Percentiles rank a stretch among this genome's conserved stretches.
phyloP scores from a whole-genome alignment of 139 green algal genomes.

The Eudorina sp. region DNA sequence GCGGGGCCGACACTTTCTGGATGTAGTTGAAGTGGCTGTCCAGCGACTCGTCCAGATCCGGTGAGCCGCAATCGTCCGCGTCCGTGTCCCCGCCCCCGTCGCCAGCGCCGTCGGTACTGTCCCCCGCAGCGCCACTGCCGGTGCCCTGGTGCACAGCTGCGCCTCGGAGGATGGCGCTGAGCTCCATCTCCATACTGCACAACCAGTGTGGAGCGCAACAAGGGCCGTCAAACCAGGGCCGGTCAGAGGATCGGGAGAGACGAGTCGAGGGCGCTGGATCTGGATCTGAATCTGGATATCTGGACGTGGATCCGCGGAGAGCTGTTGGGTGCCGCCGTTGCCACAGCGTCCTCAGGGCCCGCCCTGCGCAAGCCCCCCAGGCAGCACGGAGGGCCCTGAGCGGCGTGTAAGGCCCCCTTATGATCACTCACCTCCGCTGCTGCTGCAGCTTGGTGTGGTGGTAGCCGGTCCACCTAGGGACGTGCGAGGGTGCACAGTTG shows the following conservation, averaged over 20 bases:
- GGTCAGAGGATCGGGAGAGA: no score
- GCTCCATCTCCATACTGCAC: constrained; percentile 37
- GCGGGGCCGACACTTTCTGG: constrained; percentile 52
- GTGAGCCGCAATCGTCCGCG: constrained; percentile 34
- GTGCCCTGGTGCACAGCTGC: not conserved
- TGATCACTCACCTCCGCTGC: constrained; percentile 26
- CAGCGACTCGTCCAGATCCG: constrained; percentile 48
- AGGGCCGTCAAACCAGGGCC: no score
- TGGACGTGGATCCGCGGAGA: no score
- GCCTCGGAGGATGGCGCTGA: constrained; percentile 34
- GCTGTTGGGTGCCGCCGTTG: no score
- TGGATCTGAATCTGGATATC: no score
- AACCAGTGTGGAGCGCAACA: no score
- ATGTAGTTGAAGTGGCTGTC: constrained; percentile 59
- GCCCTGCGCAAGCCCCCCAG: no score
- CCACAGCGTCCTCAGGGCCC: no score
- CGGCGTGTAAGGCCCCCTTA: no score
- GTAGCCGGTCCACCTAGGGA: constrained; percentile 14
- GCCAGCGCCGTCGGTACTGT: not conserved
- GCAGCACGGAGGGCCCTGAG: no score
- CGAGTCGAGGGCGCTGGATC: no score
- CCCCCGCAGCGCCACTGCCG: not conserved
- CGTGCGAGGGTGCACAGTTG: not conserved
- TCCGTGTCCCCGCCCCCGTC: not conserved
- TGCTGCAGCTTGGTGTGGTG: constrained; percentile 22